Evolutionary conservation across 345 rosid species (phyloP).

Genomic region (Eucalyptus sideroxylon): DNA sequence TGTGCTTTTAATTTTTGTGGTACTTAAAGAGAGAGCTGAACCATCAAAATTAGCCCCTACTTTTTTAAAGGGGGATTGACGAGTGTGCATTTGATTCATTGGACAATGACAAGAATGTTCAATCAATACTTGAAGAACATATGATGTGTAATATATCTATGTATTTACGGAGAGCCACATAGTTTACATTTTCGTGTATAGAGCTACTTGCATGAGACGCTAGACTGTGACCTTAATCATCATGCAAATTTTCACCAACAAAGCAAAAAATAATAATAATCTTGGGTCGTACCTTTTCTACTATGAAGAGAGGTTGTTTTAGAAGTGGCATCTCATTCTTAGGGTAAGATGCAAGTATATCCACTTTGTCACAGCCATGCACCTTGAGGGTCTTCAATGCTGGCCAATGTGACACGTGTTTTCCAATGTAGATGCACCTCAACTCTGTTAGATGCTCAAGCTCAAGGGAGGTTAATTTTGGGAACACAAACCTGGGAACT

Average conservation of each 20-base stretch:
- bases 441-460: too few relatives aligned
- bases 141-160: background rate
- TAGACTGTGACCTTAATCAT: background rate
- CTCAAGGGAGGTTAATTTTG: too few relatives aligned
- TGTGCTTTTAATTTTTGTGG: background rate
- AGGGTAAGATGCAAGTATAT: too few relatives aligned
- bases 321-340: background rate
- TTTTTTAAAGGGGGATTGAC: too few relatives aligned
- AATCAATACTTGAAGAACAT: background rate
- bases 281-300: background rate
- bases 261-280: background rate
- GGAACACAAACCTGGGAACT: too few relatives aligned
- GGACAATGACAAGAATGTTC: too few relatives aligned
- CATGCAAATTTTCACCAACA: accelerated
- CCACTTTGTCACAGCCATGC: accelerated
- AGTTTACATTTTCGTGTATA: accelerated
- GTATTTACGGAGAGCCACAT: accelerated
- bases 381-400: too few relatives aligned
- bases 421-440: too few relatives aligned
- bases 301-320: accelerated
- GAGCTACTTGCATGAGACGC: background rate
- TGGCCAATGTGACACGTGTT: accelerated
- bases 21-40: background rate
- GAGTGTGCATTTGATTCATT: too few relatives aligned
- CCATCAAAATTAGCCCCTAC: background rate